Evolutionary conservation across 805 yeast species (phyloP).

Genomic region (Sugiyamaella smithiae): DNA sequence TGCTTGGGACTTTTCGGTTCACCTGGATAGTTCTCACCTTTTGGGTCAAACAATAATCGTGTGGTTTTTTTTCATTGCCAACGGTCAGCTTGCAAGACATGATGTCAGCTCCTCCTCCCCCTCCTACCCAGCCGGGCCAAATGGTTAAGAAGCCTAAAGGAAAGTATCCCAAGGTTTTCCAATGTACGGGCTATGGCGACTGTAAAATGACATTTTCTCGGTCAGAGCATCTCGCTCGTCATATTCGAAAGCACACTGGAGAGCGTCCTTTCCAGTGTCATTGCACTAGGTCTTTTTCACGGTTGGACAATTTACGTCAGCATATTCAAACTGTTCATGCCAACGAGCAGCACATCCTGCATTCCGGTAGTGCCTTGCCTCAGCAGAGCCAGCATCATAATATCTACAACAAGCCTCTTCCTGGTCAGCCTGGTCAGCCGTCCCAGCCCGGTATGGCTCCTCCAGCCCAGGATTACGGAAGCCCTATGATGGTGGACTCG

Average conservation of each 20-base stretch:
- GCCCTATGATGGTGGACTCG: constrained; percentile 13
- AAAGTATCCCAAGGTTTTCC: constrained; percentile 54
- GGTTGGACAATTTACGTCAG: constrained; percentile 86
- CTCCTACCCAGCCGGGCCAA: neutral
- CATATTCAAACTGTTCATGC: constrained; percentile 85
- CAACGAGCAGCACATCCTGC: constrained; percentile 39
- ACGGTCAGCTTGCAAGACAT: no score
- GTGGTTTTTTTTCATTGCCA: no score
- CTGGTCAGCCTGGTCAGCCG: constrained; percentile 6
- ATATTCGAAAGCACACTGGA: constrained; percentile 90
- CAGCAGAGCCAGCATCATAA: constrained; percentile 17
- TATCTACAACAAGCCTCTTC: constrained; percentile 18
- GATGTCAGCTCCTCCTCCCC: neutral
- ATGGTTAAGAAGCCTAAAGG: constrained; percentile 23
- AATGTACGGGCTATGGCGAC: constrained; percentile 81
- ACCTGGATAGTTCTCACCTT: no score
- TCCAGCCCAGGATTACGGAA: neutral
- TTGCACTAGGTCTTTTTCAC: constrained; percentile 69
- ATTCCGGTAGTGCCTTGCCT: constrained; percentile 18
- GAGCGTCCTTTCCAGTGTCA: constrained; percentile 90
- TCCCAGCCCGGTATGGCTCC: neutral
- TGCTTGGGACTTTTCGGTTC: no score
- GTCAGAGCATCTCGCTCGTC: constrained; percentile 89
- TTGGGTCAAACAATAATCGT: no score
- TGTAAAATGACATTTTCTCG: constrained; percentile 88